Base-by-base conservation (phyloP, 441 rosid genomes). In the Populus hybrid region DNA sequence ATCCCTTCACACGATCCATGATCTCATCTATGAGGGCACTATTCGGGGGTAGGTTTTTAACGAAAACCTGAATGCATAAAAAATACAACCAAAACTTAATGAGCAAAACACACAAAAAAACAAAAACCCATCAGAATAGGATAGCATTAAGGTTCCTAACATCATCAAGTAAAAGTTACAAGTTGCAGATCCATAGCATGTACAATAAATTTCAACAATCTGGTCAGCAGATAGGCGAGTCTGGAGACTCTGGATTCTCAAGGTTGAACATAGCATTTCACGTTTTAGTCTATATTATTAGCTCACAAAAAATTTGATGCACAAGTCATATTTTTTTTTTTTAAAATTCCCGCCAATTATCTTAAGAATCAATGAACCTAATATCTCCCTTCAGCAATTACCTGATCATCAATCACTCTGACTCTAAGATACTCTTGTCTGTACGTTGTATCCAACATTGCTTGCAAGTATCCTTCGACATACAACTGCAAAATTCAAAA, bases 401-500 rank as follows among this genome's bases (percentile, higher is more conserved):
- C 99, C 97, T 92, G 95, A 91, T 95, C 91, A 42, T 95, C 94
- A 66, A 92, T 87, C 80, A 94, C 95, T 88, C 93, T 89, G 82
- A 95, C 98, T 82, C 95, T 86, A 73, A 95, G 94, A 87, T 95
- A 95, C 81, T 94, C 99, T 86, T 94, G 99, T 80, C 92, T 90
- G 81, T 91, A 95, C 85, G 88, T 85, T 4, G 92, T 69, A 84
- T 95, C 97, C 89, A 95, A 79, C 98, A 94, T 92, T 73, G 99
- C 99, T 88, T 94, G 97, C 78, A 94, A 91, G 87, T 94, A 95
- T 59, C 99, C 98, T 88, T 95, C 97, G 82, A 95, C 89, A 82
- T 94, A 95, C 76, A 92, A 83, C 98, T 91, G 95, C 89, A 84
- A 69, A 69, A 59, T 73, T 79, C 66, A 57, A 76, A 78, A 76